Percentiles rank a stretch among this genome's conserved stretches.
Evolutionary conservation across 164 flowering plant genomes (phyloP).

Genomic region (Sedum album): DNA sequence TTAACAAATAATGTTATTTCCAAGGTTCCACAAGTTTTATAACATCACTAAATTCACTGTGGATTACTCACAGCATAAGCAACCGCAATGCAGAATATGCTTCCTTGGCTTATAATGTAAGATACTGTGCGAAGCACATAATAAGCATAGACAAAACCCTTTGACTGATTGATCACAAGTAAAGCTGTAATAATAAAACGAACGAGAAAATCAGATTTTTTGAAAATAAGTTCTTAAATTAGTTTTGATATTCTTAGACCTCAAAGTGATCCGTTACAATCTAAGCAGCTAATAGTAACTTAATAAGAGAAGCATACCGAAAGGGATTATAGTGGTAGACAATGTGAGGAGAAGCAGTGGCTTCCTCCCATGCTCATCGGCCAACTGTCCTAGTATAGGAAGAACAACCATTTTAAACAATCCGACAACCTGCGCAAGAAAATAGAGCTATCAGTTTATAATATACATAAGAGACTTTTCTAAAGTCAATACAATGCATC

Average conservation of each 20-base stretch:
- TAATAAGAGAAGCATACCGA: slow-evolving; percentile 43
- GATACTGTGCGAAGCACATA: slow-evolving; percentile 73
- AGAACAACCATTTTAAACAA: slow-evolving; percentile 72
- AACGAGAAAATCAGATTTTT: neutral
- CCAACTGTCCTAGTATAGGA: slow-evolving; percentile 76
- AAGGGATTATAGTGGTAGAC: slow-evolving; percentile 65
- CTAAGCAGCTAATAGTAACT: too few relatives aligned
- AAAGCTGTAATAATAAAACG: slow-evolving; percentile 20
- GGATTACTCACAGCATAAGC: slow-evolving; percentile 63
- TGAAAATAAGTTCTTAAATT: neutral
- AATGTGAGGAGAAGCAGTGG: slow-evolving; percentile 68
- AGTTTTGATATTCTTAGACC: neutral
- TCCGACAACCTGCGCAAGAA: slow-evolving; percentile 54
- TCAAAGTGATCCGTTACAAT: too few relatives aligned
- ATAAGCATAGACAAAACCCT: slow-evolving; percentile 61
- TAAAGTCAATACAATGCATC: too few relatives aligned
- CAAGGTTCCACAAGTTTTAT: neutral
- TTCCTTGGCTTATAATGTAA: slow-evolving; percentile 79
- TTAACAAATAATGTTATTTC: slow-evolving; percentile 8
- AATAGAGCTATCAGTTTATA: neutral
- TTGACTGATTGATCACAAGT: slow-evolving; percentile 57
- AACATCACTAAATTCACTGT: neutral
- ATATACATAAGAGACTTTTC: neutral
- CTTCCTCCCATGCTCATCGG: slow-evolving; percentile 88
- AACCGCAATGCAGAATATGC: slow-evolving; percentile 82